Conservation (phyloP, 768 basidiomycete species). For the Asterophora parasitica region DNA sequence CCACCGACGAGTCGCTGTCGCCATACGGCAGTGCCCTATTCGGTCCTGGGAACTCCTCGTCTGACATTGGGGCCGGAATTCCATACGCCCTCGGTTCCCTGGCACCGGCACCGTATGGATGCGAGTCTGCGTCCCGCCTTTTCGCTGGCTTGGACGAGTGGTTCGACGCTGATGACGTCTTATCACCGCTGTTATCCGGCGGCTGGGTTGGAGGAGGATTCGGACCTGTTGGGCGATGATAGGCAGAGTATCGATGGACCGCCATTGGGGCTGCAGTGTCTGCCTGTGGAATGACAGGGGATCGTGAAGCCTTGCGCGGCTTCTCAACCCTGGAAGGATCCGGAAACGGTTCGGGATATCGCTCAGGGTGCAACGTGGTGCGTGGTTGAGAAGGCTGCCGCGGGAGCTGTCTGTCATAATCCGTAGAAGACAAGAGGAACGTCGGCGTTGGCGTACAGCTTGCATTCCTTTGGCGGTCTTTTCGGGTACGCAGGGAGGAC, state of each 20-base stretch:
- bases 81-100: conserved; percentile 49
- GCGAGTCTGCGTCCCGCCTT: conserved; percentile 12
- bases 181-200: conserved; percentile 5
- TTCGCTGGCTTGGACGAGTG: not conserved
- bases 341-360: conserved; percentile 7
- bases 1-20: conserved; percentile 44
- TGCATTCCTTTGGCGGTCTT: conserved; percentile 22
- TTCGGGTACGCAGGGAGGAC: conserved; percentile 1
- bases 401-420: conserved; percentile 10
- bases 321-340: not conserved
- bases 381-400: conserved; percentile 1
- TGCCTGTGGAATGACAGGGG: conserved; percentile 25
- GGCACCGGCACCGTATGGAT: conserved; percentile 31
- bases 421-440: conserved; percentile 15
- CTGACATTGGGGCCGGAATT: conserved; percentile 41
- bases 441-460: conserved; percentile 20
- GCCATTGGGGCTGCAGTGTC: conserved; percentile 20
- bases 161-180: not conserved
- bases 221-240: conserved; percentile 16
- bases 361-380: not conserved
- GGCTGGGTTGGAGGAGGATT: not conserved
- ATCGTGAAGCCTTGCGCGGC: conserved; percentile 18
- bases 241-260: conserved; percentile 26
- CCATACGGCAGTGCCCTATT: conserved; percentile 27
- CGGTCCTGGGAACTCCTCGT: conserved; percentile 21